phyloP scores from a whole-genome alignment of 23 red algal genomes.

The Pyropia yezoensis region DNA sequence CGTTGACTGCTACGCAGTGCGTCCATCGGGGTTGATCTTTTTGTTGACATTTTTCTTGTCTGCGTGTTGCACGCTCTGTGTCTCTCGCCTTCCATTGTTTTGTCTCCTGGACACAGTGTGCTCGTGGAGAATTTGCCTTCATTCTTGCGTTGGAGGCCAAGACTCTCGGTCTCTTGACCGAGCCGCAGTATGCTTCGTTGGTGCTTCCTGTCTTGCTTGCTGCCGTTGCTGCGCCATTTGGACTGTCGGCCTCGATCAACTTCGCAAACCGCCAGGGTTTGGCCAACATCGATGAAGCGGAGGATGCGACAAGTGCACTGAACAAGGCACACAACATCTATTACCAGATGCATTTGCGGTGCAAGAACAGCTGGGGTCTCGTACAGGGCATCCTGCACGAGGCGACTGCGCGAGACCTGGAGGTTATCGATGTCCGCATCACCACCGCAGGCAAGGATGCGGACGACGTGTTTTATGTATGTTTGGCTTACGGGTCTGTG shows the following conservation, averaged over 20 bases:
- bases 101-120: not conserved
- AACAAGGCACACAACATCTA: conserved; percentile 1
- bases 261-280: not conserved
- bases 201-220: not conserved
- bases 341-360: not conserved
- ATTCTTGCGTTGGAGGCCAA: not conserved
- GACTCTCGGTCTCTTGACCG: not conserved
- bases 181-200: not conserved
- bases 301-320: not conserved
- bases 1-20: no score
- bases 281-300: not conserved
- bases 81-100: not conserved
- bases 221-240: not conserved
- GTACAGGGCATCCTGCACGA: not conserved
- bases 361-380: not conserved
- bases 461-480: not conserved
- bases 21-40: not conserved
- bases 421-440: conserved; percentile 2
- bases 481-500: not conserved
- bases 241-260: not conserved
- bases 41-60: no score
- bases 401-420: not conserved
- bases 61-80: not conserved
- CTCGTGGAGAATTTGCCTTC: not conserved
- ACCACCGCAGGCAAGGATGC: not conserved